phyloP scores from a whole-genome alignment of 2,329 filamentous ascomycete genomes.

The Aspergillus japonicus region DNA sequence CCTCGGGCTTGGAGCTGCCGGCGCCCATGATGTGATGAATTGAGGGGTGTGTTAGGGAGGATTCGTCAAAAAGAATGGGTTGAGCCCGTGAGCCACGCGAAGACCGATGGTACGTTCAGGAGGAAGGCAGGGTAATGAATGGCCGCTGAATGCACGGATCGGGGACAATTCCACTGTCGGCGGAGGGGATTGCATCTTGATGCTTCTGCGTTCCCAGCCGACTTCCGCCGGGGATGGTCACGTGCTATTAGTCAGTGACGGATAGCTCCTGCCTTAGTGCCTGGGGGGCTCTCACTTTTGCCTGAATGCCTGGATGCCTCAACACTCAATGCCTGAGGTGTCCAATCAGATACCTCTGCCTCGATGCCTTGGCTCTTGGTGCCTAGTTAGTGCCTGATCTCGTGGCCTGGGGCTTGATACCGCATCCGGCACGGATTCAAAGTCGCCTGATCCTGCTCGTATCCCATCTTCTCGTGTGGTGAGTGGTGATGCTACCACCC shows the following conservation, averaged over 20 bases:
- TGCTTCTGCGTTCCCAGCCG: conserved; percentile 17
- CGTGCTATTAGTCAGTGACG: conserved; percentile 17
- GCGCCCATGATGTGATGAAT: conserved; percentile 55
- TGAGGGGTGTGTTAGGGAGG: not conserved
- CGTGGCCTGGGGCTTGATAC: not conserved
- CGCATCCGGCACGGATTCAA: not conserved
- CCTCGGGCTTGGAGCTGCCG: conserved; percentile 61
- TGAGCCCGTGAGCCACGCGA: not conserved
- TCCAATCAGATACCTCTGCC: not conserved
- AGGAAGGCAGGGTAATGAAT: not conserved
- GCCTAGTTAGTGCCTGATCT: not conserved
- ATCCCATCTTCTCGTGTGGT: not conserved
- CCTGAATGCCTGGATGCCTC: too few relatives aligned
- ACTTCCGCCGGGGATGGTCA: conserved; percentile 24
- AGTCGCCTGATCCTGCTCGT: not conserved
- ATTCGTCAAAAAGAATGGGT: not conserved
- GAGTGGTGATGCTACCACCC: not conserved
- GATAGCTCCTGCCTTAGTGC: not conserved
- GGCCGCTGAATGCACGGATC: conserved; percentile 8
- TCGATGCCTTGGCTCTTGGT: not conserved
- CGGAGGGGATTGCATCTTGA: conserved; percentile 18
- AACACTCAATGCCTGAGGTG: not conserved
- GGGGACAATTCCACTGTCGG: conserved; percentile 18
- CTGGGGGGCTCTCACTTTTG: not conserved
- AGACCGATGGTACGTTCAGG: not conserved